phyloP scores from a whole-genome alignment of 2,329 filamentous ascomycete genomes.

The Coniochaeta pulveracea region DNA sequence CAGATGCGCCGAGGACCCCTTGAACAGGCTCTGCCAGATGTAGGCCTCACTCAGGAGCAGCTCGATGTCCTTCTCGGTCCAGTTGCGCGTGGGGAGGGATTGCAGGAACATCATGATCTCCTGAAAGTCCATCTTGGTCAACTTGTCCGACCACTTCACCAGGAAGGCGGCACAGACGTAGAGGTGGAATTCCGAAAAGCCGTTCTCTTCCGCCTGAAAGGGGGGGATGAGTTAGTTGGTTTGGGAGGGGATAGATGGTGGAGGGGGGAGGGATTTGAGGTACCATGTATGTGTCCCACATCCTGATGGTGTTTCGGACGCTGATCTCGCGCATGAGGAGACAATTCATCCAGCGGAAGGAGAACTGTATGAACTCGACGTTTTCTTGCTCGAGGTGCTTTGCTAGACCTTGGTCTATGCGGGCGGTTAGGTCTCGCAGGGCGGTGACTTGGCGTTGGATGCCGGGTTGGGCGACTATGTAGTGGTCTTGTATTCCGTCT shows the following conservation, averaged over 20 bases:
- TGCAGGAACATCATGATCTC: conserved; percentile 99
- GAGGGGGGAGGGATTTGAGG: not conserved
- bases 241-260: conserved; percentile 2
- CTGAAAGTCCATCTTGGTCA: conserved; percentile 95
- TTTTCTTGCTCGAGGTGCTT: conserved; percentile 84
- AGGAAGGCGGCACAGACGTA: conserved; percentile 97
- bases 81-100: conserved; percentile 79
- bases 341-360: conserved; percentile 99
- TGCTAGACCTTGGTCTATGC: conserved; percentile 75
- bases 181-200: conserved; percentile 95
- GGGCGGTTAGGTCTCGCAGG: conserved; percentile 76
- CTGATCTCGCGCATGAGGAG: conserved; percentile 95
- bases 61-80: conserved; percentile 98
- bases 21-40: conserved; percentile 97
- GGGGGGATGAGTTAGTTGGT: not conserved
- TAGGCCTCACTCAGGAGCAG: conserved; percentile 91
- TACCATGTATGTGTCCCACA: conserved; percentile 99
- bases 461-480: conserved; percentile 93
- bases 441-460: conserved; percentile 90
- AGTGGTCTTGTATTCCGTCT: conserved; percentile 98
- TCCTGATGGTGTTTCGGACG: conserved; percentile 90
- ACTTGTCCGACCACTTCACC: conserved; percentile 94
- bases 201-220: conserved; percentile 84
- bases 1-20: conserved; percentile 85
- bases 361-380: conserved; percentile 98